Evolutionary conservation across 495 filamentous ascomycete species (phyloP).

Genomic region (Podospora pseudoanserina): DNA sequence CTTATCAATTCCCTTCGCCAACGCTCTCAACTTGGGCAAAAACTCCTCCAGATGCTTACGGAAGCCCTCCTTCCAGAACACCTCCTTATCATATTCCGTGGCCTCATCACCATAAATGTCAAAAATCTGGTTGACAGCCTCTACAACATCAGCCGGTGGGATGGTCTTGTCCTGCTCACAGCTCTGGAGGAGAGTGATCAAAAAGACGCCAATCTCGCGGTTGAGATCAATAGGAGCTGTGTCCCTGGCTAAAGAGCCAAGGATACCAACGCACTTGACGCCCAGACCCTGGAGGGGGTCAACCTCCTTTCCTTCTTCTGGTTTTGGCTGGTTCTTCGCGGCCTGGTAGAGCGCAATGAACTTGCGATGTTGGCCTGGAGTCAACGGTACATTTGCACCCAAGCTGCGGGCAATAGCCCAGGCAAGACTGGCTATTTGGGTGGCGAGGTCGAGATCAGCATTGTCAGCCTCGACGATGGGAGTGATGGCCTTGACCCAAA

Average conservation of each 20-base stretch:
- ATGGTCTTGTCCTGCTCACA: slow-evolving; percentile 30
- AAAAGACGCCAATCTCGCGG: slow-evolving; percentile 57
- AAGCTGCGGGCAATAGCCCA: slow-evolving; percentile 57
- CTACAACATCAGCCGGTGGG: slow-evolving; percentile 49
- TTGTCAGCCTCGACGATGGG: slow-evolving; percentile 54
- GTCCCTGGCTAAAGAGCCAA: slow-evolving; percentile 52
- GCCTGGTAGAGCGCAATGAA: slow-evolving; percentile 61
- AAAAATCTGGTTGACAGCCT: slow-evolving; percentile 58
- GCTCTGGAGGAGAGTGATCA: slow-evolving; percentile 48
- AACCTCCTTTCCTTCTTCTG: slow-evolving; percentile 23
- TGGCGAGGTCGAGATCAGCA: slow-evolving; percentile 56
- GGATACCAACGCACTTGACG: slow-evolving; percentile 59
- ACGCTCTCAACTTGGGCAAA: slow-evolving; percentile 46
- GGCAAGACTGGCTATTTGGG: slow-evolving; percentile 55
- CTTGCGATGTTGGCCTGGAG: slow-evolving; percentile 48
- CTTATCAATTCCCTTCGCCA: slow-evolving; percentile 56
- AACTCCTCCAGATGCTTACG: slow-evolving; percentile 52
- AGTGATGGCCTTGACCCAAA: slow-evolving; percentile 50
- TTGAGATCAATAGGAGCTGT: slow-evolving; percentile 45
- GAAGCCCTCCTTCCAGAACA: slow-evolving; percentile 60
- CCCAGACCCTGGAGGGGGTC: slow-evolving; percentile 52
- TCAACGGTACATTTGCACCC: slow-evolving; percentile 44
- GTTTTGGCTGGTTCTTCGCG: slow-evolving; percentile 37
- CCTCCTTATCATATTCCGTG: slow-evolving; percentile 51
- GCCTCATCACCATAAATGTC: slow-evolving; percentile 60